Evolutionary conservation across 2,329 filamentous ascomycete genomes (phyloP), one percentile per base, ranked within the genome.

Genomic region (Lomentospora prolificans): DNA sequence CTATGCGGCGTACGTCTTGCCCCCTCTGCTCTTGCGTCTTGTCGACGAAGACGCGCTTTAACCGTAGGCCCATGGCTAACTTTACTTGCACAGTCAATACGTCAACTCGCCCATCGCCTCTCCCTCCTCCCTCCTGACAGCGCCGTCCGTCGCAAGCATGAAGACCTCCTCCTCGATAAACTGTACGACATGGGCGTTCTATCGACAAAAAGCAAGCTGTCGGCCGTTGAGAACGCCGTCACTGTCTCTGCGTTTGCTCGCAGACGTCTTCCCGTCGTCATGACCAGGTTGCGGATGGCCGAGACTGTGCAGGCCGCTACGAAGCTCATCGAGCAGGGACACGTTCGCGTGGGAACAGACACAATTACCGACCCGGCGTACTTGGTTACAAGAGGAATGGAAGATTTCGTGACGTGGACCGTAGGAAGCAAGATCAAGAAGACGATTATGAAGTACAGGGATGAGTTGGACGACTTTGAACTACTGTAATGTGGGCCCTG

Each of bases 381-480:
- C 65, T 71, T 96, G 55, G 90, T 97, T 6, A 94, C 89, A 36
- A 79, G 91, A 61, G 88, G 84, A 59, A 89, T 95, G 80, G 92
- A 97, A 72, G 92, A 97, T 72, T 96, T 95, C 68, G 87, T 97
- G 17, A 96, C 92, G 0, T 97, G 92, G 92, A 86, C 92, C 8
- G 89, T 95, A 64, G 90, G 89, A 58, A 95, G 89, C 71, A 96
- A 96, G 87, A 91, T 97, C 70, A 96, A 95, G 86, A 82, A 87
- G 67, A 94, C 90, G 67, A 95, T 96, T 61, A 85, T 96, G 82
- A 89, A 89, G 72, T 97, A 96, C 69, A 84, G 90, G 64, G 90
- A 96, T 71, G 89, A 95, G 76, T 72, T 96, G 72, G 92, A 97
- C 72, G 92, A 97, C 72, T 97, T 95, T 66, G 92, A 97, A 74